Evolutionary conservation across 2,329 filamentous ascomycete species (phyloP).

Genomic region (Zalaria obscura): DNA sequence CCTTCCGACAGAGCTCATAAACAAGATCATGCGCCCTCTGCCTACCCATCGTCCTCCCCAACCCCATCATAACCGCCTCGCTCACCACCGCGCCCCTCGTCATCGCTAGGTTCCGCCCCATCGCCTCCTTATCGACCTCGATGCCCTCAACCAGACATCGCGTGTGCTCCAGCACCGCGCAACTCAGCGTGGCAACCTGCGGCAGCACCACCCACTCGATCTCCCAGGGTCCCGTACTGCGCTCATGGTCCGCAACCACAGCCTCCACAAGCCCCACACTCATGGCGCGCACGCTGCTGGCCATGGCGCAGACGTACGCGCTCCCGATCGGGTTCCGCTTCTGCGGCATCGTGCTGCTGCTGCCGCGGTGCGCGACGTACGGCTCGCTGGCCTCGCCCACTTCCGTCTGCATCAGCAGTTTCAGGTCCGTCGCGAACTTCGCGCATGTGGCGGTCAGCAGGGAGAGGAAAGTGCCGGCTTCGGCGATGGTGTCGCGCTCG

Average conservation of each 20-base stretch:
- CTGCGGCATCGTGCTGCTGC: slow-evolving; percentile 43
- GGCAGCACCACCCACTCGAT: slow-evolving; percentile 18
- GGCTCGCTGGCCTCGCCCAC: slow-evolving; percentile 17
- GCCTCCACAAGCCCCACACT: slow-evolving; percentile 13
- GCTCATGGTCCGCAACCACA: slow-evolving; percentile 17
- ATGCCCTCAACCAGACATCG: slow-evolving; percentile 12
- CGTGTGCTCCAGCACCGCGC: slow-evolving; percentile 13
- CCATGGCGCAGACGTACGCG: slow-evolving; percentile 14
- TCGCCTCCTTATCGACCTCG: slow-evolving; percentile 13
- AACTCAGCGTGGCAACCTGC: slow-evolving; percentile 13
- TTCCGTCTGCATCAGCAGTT: slow-evolving; percentile 17
- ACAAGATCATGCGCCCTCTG: slow-evolving; percentile 21
- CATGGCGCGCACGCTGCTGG: slow-evolving; percentile 14
- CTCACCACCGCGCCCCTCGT: slow-evolving; percentile 20
- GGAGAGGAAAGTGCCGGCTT: slow-evolving; percentile 13
- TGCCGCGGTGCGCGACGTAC: slow-evolving; percentile 39
- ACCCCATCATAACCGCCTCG: slow-evolving; percentile 26
- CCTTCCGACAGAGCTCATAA: slow-evolving; percentile 19
- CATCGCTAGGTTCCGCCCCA: slow-evolving; percentile 16
- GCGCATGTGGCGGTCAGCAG: slow-evolving; percentile 13
- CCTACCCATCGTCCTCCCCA: slow-evolving; percentile 18
- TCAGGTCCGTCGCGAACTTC: slow-evolving; percentile 16
- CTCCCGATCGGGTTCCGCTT: slow-evolving; percentile 18
- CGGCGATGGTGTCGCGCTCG: slow-evolving; percentile 16
- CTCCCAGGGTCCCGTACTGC: slow-evolving; percentile 18